A percentile compares a stretch with the other conserved stretches of the same genome.
Conservation (phyloP, 805 yeast genomes). For the Saccharomyces eubayanus region DNA sequence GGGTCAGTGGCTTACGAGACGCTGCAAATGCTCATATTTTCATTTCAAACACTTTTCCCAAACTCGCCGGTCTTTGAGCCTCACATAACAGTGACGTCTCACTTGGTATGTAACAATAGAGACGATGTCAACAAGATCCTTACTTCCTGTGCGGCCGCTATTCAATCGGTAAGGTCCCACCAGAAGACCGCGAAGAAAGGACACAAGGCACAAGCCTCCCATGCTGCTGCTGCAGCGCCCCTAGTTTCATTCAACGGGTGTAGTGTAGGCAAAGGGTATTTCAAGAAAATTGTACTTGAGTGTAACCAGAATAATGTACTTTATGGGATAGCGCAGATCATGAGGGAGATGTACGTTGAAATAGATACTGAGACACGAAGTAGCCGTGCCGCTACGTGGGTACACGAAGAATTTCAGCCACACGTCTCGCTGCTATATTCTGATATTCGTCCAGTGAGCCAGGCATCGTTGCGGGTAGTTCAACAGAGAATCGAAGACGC, state of each 20-base stretch:
- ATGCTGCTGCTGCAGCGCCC: conserved; percentile 4
- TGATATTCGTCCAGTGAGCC: conserved; percentile 54
- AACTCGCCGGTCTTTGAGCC: conserved; percentile 66
- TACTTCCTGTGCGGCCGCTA: conserved; percentile 47
- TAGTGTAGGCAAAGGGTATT: conserved; percentile 23
- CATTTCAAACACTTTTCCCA: conserved; percentile 62
- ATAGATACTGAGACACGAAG: conserved; percentile 29
- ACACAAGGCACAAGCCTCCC: background rate
- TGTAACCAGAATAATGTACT: conserved; percentile 25
- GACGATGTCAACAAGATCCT: conserved; percentile 54
- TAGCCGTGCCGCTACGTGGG: conserved; percentile 50
- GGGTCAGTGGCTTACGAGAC: conserved; percentile 48
- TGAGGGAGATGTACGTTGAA: conserved; percentile 47
- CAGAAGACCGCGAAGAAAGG: conserved; percentile 12
- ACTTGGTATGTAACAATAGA: conserved; percentile 40
- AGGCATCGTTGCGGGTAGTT: conserved; percentile 55
- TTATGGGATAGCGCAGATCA: conserved; percentile 36
- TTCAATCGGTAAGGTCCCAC: conserved; percentile 30
- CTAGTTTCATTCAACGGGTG: conserved; percentile 21
- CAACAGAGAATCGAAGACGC: conserved; percentile 59
- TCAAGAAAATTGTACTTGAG: conserved; percentile 22
- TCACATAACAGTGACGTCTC: conserved; percentile 68
- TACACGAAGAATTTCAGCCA: conserved; percentile 50
- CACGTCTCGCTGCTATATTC: conserved; percentile 69
- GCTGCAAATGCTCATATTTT: conserved; percentile 50